Evolutionary conservation across 2,329 filamentous ascomycete genomes (phyloP).

Genomic region (Aspergillus carbonarius): DNA sequence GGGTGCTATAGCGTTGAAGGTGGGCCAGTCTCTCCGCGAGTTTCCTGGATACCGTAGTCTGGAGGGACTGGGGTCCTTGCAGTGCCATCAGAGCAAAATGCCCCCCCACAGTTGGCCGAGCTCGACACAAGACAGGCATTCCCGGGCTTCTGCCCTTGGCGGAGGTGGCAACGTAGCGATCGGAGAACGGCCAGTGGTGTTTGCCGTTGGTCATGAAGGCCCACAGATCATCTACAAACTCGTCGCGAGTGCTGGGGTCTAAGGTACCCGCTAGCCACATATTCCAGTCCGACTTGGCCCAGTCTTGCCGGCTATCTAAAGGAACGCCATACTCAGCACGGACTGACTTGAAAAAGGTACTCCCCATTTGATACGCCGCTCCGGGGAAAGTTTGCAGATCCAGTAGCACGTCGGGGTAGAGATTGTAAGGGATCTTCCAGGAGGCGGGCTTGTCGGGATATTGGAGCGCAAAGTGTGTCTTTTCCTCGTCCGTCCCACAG

Average conservation of each 20-base stretch:
- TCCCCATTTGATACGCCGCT: slow-evolving; percentile 37
- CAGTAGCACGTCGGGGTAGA: slow-evolving; percentile 44
- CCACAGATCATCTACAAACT: slow-evolving; percentile 44
- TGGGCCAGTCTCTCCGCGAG: background rate
- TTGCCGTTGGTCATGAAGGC: slow-evolving; percentile 44
- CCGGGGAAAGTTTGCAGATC: slow-evolving; percentile 39
- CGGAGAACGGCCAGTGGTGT: slow-evolving; percentile 47
- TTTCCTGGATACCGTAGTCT: slow-evolving; percentile 12
- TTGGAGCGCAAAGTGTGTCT: slow-evolving; percentile 43
- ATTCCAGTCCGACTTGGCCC: slow-evolving; percentile 48
- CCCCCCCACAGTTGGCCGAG: slow-evolving; percentile 44
- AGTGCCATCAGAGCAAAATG: slow-evolving; percentile 46
- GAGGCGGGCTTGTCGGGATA: slow-evolving; percentile 35
- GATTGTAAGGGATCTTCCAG: slow-evolving; percentile 44
- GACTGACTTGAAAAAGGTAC: slow-evolving; percentile 38
- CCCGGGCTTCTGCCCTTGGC: slow-evolving; percentile 32
- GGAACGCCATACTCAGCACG: slow-evolving; percentile 40
- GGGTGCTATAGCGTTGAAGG: background rate
- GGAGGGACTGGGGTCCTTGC: slow-evolving; percentile 29
- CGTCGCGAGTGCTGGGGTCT: slow-evolving; percentile 26
- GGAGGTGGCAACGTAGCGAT: slow-evolving; percentile 42
- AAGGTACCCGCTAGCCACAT: slow-evolving; percentile 43
- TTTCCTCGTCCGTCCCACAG: slow-evolving; percentile 34
- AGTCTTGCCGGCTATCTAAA: slow-evolving; percentile 41
- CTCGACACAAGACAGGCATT: slow-evolving; percentile 34